Evolutionary conservation across 2,329 filamentous ascomycete genomes (phyloP).

Genomic region (Colletotrichum costaricense): DNA sequence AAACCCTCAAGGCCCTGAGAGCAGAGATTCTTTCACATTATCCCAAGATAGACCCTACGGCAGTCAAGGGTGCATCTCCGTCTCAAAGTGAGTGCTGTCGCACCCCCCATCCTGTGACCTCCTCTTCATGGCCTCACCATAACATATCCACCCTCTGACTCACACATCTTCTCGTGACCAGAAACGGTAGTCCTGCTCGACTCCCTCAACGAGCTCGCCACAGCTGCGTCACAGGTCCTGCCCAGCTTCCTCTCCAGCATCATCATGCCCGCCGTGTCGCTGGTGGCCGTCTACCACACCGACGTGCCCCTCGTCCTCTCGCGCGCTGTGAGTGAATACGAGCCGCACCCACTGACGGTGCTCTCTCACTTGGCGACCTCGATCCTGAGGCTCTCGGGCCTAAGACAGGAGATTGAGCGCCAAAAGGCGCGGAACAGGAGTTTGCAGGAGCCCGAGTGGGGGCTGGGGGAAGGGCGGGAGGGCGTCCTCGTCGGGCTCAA

Average conservation of each 20-base stretch:
- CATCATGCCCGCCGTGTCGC: slow-evolving; percentile 74
- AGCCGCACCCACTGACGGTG: slow-evolving; percentile 76
- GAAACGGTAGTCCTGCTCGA: slow-evolving; percentile 84
- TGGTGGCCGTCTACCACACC: slow-evolving; percentile 84
- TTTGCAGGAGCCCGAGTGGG: slow-evolving; percentile 80
- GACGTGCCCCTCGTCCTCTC: slow-evolving; percentile 75
- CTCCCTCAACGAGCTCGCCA: slow-evolving; percentile 75
- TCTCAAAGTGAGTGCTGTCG: slow-evolving; percentile 54
- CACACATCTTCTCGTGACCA: slow-evolving; percentile 46
- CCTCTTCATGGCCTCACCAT: neutral
- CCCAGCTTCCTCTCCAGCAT: slow-evolving; percentile 77
- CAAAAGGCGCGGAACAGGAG: slow-evolving; percentile 83
- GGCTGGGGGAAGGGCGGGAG: slow-evolving; percentile 80
- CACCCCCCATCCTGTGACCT: too few relatives aligned
- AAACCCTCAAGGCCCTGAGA: slow-evolving; percentile 65
- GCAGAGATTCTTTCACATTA: slow-evolving; percentile 69
- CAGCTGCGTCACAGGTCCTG: slow-evolving; percentile 65
- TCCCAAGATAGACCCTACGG: slow-evolving; percentile 49
- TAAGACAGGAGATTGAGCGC: slow-evolving; percentile 78
- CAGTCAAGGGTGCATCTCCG: slow-evolving; percentile 46
- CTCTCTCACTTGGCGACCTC: slow-evolving; percentile 90
- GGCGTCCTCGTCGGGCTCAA: slow-evolving; percentile 79
- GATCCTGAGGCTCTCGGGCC: slow-evolving; percentile 78
- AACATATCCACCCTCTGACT: slow-evolving; percentile 10
- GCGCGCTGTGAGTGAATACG: slow-evolving; percentile 61